Base-by-base conservation (phyloP, 306 rosid genomes). In the Astragalus membranaceus region DNA sequence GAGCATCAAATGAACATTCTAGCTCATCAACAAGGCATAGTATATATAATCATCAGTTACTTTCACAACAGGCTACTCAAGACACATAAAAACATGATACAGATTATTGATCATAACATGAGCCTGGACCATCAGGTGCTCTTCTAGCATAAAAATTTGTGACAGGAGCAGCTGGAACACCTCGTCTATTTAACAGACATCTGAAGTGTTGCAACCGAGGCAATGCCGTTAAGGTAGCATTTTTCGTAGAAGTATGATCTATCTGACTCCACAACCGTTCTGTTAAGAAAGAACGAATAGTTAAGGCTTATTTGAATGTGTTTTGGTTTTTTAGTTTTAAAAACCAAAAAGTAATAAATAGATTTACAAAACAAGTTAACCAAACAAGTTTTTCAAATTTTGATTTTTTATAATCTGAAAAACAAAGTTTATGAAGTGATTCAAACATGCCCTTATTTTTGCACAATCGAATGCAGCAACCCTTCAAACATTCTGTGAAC, bases 241-340 rank as follows among this genome's bases (percentile, higher is more conserved):
- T 87, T 78, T 67, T 57, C 1, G 37, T 3, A 23, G 89, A 74
- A 11, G 75, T 55, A n/a, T 79, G 68, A 50, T 75, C 84, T 74
- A 73, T 84, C 26, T n/a, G 76, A 78, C 97, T 89, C 97, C 99
- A 94, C 79, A 94, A 63, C 44, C 96, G 96, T 80, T 91, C 99
- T 91, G 77, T 8, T 8, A 48, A 35, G 20, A 73, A 32, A 70
- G 23, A 79, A 56, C 12, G 14, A 62, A 44, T 17, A 43, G 52
- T 71, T 51, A 16, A 7, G 3, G 26, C n/a, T n/a, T n/a, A n/a
- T n/a, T n/a, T n/a, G n/a, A n/a, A n/a, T n/a, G n/a, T n/a, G n/a
- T n/a, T n/a, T n/a, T n/a, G n/a, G n/a, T n/a, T n/a, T n/a, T n/a
- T n/a, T n/a, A n/a, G n/a, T n/a, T n/a, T n/a, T n/a, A n/a, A n/a